phyloP scores from a whole-genome alignment of 371 early-diverging fungal species.

The Thermomucor indicae-seudaticae region DNA sequence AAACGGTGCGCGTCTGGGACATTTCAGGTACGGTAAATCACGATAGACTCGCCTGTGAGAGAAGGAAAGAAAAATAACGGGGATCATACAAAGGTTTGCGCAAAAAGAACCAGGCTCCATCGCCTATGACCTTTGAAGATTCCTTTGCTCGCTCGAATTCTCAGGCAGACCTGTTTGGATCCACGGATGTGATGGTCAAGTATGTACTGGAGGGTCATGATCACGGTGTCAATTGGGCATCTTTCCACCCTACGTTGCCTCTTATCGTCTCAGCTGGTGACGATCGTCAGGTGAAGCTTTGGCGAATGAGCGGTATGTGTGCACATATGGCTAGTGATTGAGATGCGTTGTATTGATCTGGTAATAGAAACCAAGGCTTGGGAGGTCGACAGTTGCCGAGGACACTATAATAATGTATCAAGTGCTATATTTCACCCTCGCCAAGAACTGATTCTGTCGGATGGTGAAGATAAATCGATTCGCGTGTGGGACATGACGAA shows the following conservation, averaged over 20 bases:
- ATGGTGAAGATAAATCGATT: constrained; percentile 96
- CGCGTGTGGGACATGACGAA: constrained; percentile 96
- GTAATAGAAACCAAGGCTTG: constrained; percentile 86
- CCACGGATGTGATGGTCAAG: constrained; percentile 94
- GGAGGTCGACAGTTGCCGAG: constrained; percentile 97
- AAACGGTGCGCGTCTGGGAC: constrained; percentile 99
- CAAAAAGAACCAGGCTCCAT: constrained; percentile 74
- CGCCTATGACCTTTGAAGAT: constrained; percentile 57
- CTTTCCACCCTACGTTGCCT: constrained; percentile 92
- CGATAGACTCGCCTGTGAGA: not conserved
- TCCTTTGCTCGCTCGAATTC: constrained; percentile 48
- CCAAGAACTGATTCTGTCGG: constrained; percentile 89
- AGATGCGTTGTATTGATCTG: not conserved
- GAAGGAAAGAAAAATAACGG: not conserved
- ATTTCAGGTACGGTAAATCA: constrained; percentile 67
- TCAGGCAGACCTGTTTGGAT: constrained; percentile 90
- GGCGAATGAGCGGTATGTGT: constrained; percentile 90
- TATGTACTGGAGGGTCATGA: constrained; percentile 99
- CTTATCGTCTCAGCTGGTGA: constrained; percentile 97
- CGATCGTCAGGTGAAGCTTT: constrained; percentile 97
- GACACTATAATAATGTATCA: constrained; percentile 98
- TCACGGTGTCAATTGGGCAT: constrained; percentile 98
- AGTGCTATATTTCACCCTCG: constrained; percentile 90
- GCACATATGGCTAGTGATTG: not conserved
- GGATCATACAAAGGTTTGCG: constrained; percentile 56